A percentile compares a stretch with the other conserved stretches of the same genome.
phyloP scores from a whole-genome alignment of 2,329 filamentous ascomycete genomes.

The Colletotrichum tanaceti region DNA sequence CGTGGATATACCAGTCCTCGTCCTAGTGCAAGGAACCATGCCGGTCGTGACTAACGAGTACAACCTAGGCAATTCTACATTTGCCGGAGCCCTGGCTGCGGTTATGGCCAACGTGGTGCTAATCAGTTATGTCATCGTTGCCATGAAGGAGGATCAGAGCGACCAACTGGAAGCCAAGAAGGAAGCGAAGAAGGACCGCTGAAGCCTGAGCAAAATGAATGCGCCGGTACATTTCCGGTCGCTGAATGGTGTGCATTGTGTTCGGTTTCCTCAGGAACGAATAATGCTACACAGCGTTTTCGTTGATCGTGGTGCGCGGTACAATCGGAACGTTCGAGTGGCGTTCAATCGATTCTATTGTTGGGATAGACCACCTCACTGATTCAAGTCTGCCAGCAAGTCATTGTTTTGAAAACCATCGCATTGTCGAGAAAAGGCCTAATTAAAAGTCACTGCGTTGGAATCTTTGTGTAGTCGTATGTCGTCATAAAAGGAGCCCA shows the following conservation, averaged over 20 bases:
- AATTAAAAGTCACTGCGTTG: conserved; percentile 6
- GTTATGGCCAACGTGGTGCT: conserved; percentile 92
- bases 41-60: background rate
- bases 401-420: background rate
- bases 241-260: background rate
- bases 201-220: conserved; percentile 21
- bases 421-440: background rate
- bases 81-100: conserved; percentile 85
- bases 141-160: conserved; percentile 84
- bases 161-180: conserved; percentile 55
- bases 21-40: no score
- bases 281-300: background rate
- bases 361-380: background rate
- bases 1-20: background rate
- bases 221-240: background rate
- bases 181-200: conserved; percentile 64
- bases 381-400: background rate
- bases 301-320: background rate
- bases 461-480: background rate
- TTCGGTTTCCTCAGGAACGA: background rate
- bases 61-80: conserved; percentile 82
- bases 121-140: conserved; percentile 89
- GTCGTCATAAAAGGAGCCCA: conserved; percentile 1
- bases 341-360: background rate
- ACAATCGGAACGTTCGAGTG: background rate